Evolutionary conservation across 306 rosid genomes (phyloP), one percentile per base, ranked within the genome.

Genomic region (Fagus sylvatica): DNA sequence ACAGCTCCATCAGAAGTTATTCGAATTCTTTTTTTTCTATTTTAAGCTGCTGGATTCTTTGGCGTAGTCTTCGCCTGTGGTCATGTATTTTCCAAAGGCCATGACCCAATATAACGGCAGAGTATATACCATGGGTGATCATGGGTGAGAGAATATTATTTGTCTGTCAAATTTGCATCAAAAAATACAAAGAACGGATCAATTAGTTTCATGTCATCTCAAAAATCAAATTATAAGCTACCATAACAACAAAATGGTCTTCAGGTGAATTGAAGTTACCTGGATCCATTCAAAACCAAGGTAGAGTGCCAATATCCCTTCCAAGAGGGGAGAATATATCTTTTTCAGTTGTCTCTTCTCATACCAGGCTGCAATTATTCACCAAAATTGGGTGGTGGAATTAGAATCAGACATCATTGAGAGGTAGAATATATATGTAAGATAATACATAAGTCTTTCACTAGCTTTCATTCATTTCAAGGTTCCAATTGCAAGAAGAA

Each of bases 221-320:
- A n/a, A 75, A 74, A 12, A 28, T 55, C 41, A 7, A 19, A 65
- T 13, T 33, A 61, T 43, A 53, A 28, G 40, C 1, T 10, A 65
- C 5, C 40, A 40, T 16, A 54, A 46, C 5, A 74, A 54, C 30
- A 74, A 68, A 46, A 6, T 22, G 76, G 66, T 72, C 19, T 22
- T 53, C 15, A 69, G 28, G 40, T 36, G 66, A 61, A 48, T 6
- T 65, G 30, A 60, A 82, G 60, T 68, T 84, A 92, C 98, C 90
- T 92, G 97, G 79, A 91, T 89, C 98, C 98, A 95, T 82, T 95
- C 98, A 56, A 92, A 91, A 66, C 98, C 98, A 3, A 95, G 92
- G 86, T 95, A 95, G 76, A 95, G 98, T 34, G 98, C 98, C 22
- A 95, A 80, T 34, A 92, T 88, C 72, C 98, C 98, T 88, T 95